phyloP scores from a whole-genome alignment of 805 yeast genomes.

The Candida jianshihensis region DNA sequence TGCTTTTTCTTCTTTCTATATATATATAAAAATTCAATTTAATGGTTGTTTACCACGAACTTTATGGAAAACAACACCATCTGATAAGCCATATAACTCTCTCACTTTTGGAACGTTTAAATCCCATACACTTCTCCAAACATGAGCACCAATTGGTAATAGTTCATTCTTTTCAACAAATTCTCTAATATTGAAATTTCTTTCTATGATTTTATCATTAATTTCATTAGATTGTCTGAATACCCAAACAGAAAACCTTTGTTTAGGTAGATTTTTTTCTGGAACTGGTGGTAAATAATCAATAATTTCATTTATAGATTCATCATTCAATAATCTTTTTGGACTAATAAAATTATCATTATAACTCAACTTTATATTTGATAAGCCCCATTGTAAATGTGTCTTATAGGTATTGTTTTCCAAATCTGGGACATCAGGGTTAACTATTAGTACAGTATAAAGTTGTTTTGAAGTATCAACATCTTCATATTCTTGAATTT shows the following conservation, averaged over 20 bases:
- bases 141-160: conserved; percentile 83
- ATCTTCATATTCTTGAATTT: conserved; percentile 63
- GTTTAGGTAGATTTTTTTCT: conserved; percentile 78
- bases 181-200: conserved; percentile 63
- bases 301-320: conserved; percentile 37
- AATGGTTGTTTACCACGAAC: conserved; percentile 18
- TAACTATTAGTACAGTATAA: conserved; percentile 76
- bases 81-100: conserved; percentile 61
- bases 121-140: conserved; percentile 86
- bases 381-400: conserved; percentile 69
- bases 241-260: conserved; percentile 86
- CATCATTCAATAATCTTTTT: conserved; percentile 25
- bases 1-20: not conserved
- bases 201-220: conserved; percentile 18
- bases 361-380: conserved; percentile 55
- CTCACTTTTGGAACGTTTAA: conserved; percentile 63
- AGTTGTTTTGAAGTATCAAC: conserved; percentile 35
- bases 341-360: conserved; percentile 46
- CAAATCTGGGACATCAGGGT: conserved; percentile 87
- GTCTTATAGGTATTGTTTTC: conserved; percentile 62
- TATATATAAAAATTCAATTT: conserved; percentile 1
- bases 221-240: conserved; percentile 54
- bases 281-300: conserved; percentile 80
- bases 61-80: conserved; percentile 65
- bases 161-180: conserved; percentile 53